These are phyloP conservation scores for Suillus discolor DNA, from an alignment of 768 basidiomycete species.

Conservation along the genomic window DNA sequence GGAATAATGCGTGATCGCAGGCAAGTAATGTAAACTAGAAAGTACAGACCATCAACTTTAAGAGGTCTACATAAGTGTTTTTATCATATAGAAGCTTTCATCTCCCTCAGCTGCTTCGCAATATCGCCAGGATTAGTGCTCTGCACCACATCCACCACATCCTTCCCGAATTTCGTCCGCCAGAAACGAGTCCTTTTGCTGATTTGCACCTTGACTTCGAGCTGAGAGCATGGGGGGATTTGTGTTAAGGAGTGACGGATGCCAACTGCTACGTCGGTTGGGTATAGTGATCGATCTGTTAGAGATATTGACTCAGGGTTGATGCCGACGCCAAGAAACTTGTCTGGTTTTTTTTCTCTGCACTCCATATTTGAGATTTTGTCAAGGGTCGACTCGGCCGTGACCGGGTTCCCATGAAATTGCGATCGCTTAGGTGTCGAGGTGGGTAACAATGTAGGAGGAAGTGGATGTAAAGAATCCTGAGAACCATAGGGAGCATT, in stretches of 20 bases:
- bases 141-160: slow-evolving; percentile 31
- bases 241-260: background rate
- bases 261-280: slow-evolving; percentile 10
- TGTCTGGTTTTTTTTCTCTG: background rate
- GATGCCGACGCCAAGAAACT: background rate
- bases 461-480: background rate
- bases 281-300: background rate
- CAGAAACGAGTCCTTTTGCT: slow-evolving; percentile 41
- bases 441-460: background rate
- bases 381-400: background rate
- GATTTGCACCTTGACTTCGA: slow-evolving; percentile 42
- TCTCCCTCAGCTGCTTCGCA: slow-evolving; percentile 45
- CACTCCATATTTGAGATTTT: background rate
- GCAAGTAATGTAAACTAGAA: background rate
- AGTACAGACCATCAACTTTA: background rate
- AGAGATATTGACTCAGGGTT: background rate
- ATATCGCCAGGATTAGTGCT: slow-evolving; percentile 44
- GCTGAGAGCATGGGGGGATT: slow-evolving; percentile 6
- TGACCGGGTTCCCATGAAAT: background rate
- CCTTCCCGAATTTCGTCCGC: slow-evolving; percentile 35
- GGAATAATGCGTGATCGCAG: background rate
- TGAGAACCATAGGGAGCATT: background rate
- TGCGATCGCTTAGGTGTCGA: background rate
- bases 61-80: background rate
- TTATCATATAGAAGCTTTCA: slow-evolving; percentile 34